Base-by-base conservation (phyloP, 768 basidiomycete species). In the Myochromella boudieri region DNA sequence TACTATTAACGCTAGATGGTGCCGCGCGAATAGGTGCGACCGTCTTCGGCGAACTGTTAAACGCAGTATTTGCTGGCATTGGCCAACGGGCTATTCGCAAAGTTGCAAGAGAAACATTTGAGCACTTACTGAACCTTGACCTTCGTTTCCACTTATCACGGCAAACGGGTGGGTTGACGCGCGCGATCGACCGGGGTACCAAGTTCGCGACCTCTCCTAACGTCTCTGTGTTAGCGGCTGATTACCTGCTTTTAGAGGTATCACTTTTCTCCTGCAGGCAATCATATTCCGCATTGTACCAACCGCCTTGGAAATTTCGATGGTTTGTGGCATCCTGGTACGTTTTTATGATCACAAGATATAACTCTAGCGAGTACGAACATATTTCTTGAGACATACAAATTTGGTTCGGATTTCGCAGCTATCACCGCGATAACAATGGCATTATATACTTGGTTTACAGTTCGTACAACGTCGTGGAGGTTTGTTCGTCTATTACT, bases 381-480 rank as follows among this genome's bases (percentile, higher is more conserved):
- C 10, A 15, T 28, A 28, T 10, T 53, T 37, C 39, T 29, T 42
- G n/a, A 97, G 94, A 95, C 92, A 1, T 98, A 91, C 60, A 95
- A 97, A 62, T 99, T 97, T 59, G 97, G 97, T 7, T 93, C 88
- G 87, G 87, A 97, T 62, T 99, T 95, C 66, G 95, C 97, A 3
- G 91, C 88, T 2, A 83, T 98, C 36, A 97, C 95, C 0, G 76
- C 82, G 1, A 65, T 79, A 1, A 91, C 95, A 0, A 82, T 99
- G 76, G 87, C 77, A 2, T 81, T 87, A 3, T 99, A 99, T 62
- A 90, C 93, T 0, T 97, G 94, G 94, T 99, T 95, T 62, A 99
- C 97, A 1, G 84, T 99, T 26, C 81, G 84, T 38, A 98, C 97
- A 1, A 99, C 97, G 1, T 84, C 94, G 1, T 98, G 97, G 97